A percentile compares a stretch with the other conserved stretches of the same genome.
phyloP scores from a whole-genome alignment of 2,329 filamentous ascomycete species.

The Byssochlamys sp. region DNA sequence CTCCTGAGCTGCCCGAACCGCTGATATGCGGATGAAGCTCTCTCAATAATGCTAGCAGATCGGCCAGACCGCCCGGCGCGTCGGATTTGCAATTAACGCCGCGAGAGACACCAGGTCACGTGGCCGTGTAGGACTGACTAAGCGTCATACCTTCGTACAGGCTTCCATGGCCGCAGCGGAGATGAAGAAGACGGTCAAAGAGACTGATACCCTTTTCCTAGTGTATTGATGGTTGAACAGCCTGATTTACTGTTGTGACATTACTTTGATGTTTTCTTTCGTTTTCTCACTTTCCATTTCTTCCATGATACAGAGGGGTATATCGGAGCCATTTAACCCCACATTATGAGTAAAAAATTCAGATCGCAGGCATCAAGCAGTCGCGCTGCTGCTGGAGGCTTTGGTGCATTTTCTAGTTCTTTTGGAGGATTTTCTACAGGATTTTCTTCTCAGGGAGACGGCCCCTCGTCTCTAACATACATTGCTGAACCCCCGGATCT shows the following conservation, averaged over 20 bases:
- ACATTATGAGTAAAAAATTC: constrained; percentile 52
- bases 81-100: constrained; percentile 21
- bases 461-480: constrained; percentile 66
- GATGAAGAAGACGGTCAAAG: constrained; percentile 1
- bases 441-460: constrained; percentile 31
- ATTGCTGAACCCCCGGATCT: constrained; percentile 77
- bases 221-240: neutral
- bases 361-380: constrained; percentile 57
- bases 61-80: constrained; percentile 13
- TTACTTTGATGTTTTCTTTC: constrained; percentile 3
- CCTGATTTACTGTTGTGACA: constrained; percentile 8
- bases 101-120: constrained; percentile 24
- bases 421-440: constrained; percentile 32
- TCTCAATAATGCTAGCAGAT: neutral
- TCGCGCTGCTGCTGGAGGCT: constrained; percentile 44
- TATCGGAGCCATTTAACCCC: constrained; percentile 13
- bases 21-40: neutral
- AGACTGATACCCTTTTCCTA: constrained; percentile 1
- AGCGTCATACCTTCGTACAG: constrained; percentile 3
- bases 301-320: constrained; percentile 9
- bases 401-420: constrained; percentile 33
- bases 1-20: neutral
- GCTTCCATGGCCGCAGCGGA: constrained; percentile 8
- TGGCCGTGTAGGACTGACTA: constrained; percentile 12
- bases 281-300: constrained; percentile 13